Base-by-base conservation (phyloP, 148 eudicot species). In the Chenopodium berlandieri region DNA sequence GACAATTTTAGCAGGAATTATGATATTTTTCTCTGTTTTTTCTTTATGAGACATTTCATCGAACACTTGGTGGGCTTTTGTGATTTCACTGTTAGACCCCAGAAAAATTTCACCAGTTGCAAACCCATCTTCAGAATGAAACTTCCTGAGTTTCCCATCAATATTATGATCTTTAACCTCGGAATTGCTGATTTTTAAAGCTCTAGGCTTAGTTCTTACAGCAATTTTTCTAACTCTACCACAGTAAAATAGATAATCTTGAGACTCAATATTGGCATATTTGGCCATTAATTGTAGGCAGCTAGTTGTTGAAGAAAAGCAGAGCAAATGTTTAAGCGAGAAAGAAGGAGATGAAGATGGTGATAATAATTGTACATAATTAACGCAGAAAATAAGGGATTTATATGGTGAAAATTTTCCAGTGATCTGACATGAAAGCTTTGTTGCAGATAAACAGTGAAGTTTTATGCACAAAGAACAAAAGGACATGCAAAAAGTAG, bases 1-100 rank as follows among this genome's bases (percentile, higher is more conserved):
- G 20, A 17, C 17, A 62, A 30, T 27, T 27, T 27, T 67, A 67
- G 37, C 6, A 30, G 7, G 7, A 14, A 13, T 17, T 14, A 17
- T 13, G 46, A 40, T 56, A 4, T 10, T 30, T 12, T 75, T 6
- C 11, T 56, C 78, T 13, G 22, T 1, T 25, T 54, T 20, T 52
- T 54, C 64, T 54, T 64, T 75, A 9, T 12, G 12, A 11, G 71
- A 1, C 2, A 17, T 75, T 77, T 77, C 68, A n/a, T 63, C 79
- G 32, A 77, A 60, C 78, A 32, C 30, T 56, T 75, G 78, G 67
- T 30, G 46, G 31, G 78, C 67, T 25, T 31, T 7, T 20, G 16
- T 12, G 12, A 1, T 27, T 9, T 31, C 79, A 5, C 50, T 30
- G 25, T 14, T 25, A 23, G 0, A 14, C 8, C 70, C 52, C 20